These are phyloP conservation scores for Leccinum broughii DNA, from an alignment of 768 basidiomycete genomes.

Conservation along the genomic window DNA sequence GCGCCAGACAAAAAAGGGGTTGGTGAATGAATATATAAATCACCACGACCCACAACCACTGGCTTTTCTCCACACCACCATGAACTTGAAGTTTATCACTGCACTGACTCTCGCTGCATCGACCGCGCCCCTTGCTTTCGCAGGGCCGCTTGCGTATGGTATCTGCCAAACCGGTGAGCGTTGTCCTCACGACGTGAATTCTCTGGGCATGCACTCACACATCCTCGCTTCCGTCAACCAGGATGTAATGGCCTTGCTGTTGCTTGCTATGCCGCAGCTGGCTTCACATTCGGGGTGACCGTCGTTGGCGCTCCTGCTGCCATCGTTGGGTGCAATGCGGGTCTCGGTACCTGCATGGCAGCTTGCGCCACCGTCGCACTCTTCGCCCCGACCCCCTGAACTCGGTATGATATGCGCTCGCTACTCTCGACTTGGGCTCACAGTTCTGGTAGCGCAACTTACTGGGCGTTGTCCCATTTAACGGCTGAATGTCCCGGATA, in stretches of 20 bases:
- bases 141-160: constrained; percentile 26
- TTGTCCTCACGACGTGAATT: too few species aligned
- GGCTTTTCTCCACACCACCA: constrained; percentile 3
- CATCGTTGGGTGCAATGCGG: constrained; percentile 25
- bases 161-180: constrained; percentile 26
- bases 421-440: neutral
- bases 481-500: neutral
- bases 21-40: constrained; percentile 1
- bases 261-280: constrained; percentile 26
- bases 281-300: constrained; percentile 26
- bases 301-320: constrained; percentile 21
- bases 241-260: constrained; percentile 27
- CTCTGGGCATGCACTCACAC: neutral
- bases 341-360: constrained; percentile 13
- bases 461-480: neutral
- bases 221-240: neutral
- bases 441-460: neutral
- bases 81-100: constrained; percentile 27
- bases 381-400: constrained; percentile 25
- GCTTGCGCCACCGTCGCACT: constrained; percentile 15
- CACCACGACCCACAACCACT: neutral
- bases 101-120: constrained; percentile 20
- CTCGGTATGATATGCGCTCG: neutral
- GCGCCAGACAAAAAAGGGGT: constrained; percentile 2
- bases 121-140: constrained; percentile 11